Base-by-base conservation (phyloP, 1,284 basidiomycete genomes). In the Heterobasidion annosum region DNA sequence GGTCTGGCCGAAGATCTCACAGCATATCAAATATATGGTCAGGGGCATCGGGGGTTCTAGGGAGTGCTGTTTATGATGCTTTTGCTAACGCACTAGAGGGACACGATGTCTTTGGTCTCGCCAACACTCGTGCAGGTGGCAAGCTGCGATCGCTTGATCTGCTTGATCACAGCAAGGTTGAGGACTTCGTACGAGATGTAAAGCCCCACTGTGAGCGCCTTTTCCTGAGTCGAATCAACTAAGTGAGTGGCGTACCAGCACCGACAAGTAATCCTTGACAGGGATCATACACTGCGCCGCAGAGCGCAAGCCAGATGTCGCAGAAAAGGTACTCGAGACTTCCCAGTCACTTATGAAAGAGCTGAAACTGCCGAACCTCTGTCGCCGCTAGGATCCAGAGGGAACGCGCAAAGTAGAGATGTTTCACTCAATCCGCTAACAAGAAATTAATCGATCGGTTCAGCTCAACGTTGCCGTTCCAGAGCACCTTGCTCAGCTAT, bases 261-360 rank as follows among this genome's bases (percentile, higher is more conserved):
- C 25, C 25, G 4, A 25, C 25, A 5, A 25, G 25, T 25, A 25
- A 19, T 50, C 9, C 6, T 43, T 13, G 42, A 54, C 63, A 87
- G 86, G 86, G 83, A 78, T 92, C 33, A 81, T 93, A 18, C 91
- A 93, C 62, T 91, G 89, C 59, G 91, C 91, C 13, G 91, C 91
- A 3, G 91, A 93, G 67, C 73, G 91, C 55, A 73, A 89, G 50
- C 90, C 91, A 1, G 90, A 93, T 64, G 86, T 88, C 32, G 89
- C 88, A 54, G 86, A 89, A 66, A 86, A 84, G 74, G 88, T 85
- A 57, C 47, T 73, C 59, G 18, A 12, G n/a, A 45, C 32, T 32
- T 50, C 53, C 15, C 8, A 42, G 50, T 54, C 33, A 34, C 35
- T 18, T n/a, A 43, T 50, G 48, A 6, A 9, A 6, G 33, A 12